Percentiles rank a stretch among this genome's conserved stretches.
Evolutionary conservation across 2,329 filamentous ascomycete genomes (phyloP).

Genomic region (Huntiella abstrusa): DNA sequence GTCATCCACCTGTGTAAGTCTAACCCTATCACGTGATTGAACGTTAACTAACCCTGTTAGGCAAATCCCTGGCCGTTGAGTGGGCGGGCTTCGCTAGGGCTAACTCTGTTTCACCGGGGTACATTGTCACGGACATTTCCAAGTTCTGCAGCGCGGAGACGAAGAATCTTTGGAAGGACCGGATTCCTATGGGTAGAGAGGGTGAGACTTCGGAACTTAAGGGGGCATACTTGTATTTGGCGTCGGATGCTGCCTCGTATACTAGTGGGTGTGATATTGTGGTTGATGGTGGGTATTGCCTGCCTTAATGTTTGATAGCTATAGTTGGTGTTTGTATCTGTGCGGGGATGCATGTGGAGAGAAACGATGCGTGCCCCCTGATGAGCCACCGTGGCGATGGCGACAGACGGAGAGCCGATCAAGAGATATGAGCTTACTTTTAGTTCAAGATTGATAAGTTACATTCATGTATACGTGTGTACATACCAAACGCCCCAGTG

Average conservation of each 20-base stretch:
- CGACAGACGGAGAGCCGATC: too few relatives aligned
- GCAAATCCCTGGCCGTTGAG: conserved; percentile 48
- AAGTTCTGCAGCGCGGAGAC: conserved; percentile 35
- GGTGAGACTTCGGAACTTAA: conserved; percentile 59
- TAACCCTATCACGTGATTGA: not conserved
- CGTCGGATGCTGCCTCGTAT: conserved; percentile 66
- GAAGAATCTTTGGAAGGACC: conserved; percentile 49
- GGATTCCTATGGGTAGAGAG: conserved; percentile 28
- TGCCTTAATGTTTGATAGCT: conserved; percentile 20
- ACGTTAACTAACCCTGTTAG: conserved; percentile 18
- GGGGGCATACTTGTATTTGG: conserved; percentile 65
- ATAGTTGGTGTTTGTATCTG: not conserved
- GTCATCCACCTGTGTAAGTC: conserved; percentile 35
- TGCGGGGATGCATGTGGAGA: not conserved
- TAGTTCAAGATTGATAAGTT: too few relatives aligned
- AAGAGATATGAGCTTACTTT: too few relatives aligned
- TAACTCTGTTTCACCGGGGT: conserved; percentile 57
- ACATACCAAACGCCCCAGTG: too few relatives aligned
- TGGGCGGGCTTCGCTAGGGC: conserved; percentile 58
- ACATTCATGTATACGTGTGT: too few relatives aligned
- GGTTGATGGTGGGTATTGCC: conserved; percentile 56
- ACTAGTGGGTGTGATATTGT: conserved; percentile 58
- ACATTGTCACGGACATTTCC: conserved; percentile 56
- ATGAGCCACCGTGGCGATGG: too few relatives aligned
- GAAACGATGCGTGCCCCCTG: too few relatives aligned